Evolutionary conservation across 2,329 filamentous ascomycete genomes (phyloP), one percentile per base, ranked within the genome.

Genomic region (Aspergillus oerlinghausenensis): DNA sequence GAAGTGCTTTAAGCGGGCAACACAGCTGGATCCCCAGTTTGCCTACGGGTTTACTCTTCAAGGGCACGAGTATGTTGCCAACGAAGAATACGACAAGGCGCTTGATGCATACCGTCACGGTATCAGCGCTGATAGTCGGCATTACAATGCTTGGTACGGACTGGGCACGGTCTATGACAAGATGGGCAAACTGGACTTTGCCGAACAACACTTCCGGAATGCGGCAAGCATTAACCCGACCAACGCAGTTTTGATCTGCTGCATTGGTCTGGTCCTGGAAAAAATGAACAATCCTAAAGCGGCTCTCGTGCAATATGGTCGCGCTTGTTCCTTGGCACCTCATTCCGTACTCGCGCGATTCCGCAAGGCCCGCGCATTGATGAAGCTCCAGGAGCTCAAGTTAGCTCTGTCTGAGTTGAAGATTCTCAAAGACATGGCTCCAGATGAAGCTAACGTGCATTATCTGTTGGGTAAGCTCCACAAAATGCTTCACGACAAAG

Each of bases 101-200:
- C 83, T 96, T 48, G 85, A 87, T 42, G 88, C 91, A 1, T 99
- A 97, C 73, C 86, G 95, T 35, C 85, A 88, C 53, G 92, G 91
- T 1, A 89, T 99, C 63, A 84, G 87, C 48, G 91, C 90, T 0
- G 92, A 99, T 68, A 86, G 84, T 55, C 86, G 93, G 21, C 93
- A 97, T 71, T 99, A 97, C 78, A 96, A 97, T 70, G 94, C 93
- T n/a, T 97, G 95, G 84, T 99, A 97, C 71, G 94, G 94, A 21
- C 74, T 88, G n/a, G 85, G 84, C 7, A 82, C 78, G 38, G 92
- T 96, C 1, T 94, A 93, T 67, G 90, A 96, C 73, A 93, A 92
- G 69, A 84, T 95, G 66, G 92, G 92, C 68, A 92, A 91, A 71
- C 92, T 90, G 65, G 90, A 96, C 60, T 90, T 94, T 71, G 93